Evolutionary conservation across 495 filamentous ascomycete genomes (phyloP).

Genomic region (Trichoderma asperelloides): DNA sequence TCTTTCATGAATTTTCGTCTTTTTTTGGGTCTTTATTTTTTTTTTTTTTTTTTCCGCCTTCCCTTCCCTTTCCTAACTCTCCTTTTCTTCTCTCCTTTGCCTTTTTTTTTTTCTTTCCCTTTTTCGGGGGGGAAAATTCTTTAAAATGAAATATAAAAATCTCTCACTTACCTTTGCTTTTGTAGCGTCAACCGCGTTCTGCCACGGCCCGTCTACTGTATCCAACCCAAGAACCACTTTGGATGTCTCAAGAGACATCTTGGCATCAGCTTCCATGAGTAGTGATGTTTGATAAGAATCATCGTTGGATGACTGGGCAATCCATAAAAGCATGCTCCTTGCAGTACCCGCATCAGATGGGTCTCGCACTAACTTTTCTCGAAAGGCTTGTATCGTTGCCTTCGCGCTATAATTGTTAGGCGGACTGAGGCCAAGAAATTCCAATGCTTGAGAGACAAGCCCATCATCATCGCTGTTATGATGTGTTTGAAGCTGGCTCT

Average conservation of each 20-base stretch:
- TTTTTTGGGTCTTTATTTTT: neutral
- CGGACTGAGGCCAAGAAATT: neutral
- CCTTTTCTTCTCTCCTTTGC: no score
- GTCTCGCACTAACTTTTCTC: neutral
- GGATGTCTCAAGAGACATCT: neutral
- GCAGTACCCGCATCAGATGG: neutral
- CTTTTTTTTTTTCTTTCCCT: no score
- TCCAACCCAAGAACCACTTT: neutral
- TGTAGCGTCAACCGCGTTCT: neutral
- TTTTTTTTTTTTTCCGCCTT: neutral
- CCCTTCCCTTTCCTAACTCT: no score
- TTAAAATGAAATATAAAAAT: no score
- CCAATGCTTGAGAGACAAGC: conserved; percentile 1
- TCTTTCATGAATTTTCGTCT: neutral
- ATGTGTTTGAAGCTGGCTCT: neutral
- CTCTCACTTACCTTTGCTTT: neutral
- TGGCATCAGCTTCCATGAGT: neutral
- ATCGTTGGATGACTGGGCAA: neutral
- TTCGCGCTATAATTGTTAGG: conserved; percentile 8
- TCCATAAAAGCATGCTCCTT: neutral
- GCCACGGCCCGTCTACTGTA: neutral
- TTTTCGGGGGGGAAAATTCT: no score
- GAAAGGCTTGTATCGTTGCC: neutral
- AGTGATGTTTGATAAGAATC: neutral
- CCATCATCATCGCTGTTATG: neutral